Conservation (phyloP, 495 filamentous ascomycete species). For the Trichoderma asperelloides region DNA sequence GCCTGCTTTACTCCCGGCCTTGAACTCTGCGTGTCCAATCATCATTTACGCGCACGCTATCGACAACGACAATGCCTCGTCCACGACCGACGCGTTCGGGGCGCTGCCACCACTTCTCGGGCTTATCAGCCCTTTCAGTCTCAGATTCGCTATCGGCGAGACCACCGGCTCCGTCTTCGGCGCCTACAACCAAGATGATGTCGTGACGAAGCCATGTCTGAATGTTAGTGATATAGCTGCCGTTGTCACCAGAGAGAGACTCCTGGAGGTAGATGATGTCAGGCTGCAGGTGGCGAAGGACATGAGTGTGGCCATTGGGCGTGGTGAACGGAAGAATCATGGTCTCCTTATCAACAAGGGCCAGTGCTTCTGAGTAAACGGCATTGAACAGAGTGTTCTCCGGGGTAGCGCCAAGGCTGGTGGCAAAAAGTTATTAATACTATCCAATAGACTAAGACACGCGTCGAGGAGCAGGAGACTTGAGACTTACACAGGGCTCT, state of each 20-base stretch:
- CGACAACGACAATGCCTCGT: slow-evolving; percentile 78
- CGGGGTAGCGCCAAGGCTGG: slow-evolving; percentile 20
- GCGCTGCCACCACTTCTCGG: slow-evolving; percentile 73
- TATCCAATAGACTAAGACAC: slow-evolving; percentile 22
- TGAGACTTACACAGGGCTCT: slow-evolving; percentile 41
- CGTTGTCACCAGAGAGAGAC: slow-evolving; percentile 62
- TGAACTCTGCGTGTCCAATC: slow-evolving; percentile 73
- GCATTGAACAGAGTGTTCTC: slow-evolving; percentile 58
- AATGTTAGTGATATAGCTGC: slow-evolving; percentile 59
- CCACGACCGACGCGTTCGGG: slow-evolving; percentile 75
- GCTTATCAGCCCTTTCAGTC: slow-evolving; percentile 43
- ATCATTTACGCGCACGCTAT: slow-evolving; percentile 65
- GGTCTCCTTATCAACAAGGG: slow-evolving; percentile 69
- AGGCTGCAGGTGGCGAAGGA: slow-evolving; percentile 73
- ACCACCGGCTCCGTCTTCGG: slow-evolving; percentile 73
- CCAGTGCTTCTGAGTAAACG: slow-evolving; percentile 63
- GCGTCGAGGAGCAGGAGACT: slow-evolving; percentile 15
- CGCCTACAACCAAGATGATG: slow-evolving; percentile 71
- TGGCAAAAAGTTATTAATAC: slow-evolving; percentile 17
- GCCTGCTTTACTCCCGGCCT: slow-evolving; percentile 52
- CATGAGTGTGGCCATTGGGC: slow-evolving; percentile 64
- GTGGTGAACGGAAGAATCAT: slow-evolving; percentile 86
- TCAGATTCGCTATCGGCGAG: slow-evolving; percentile 89
- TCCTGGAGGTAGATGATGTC: slow-evolving; percentile 80
- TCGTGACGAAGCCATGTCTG: slow-evolving; percentile 78